Evolutionary conservation across 2,329 filamentous ascomycete genomes (phyloP), one percentile per base, ranked within the genome.

Genomic region (Scedosporium dehoogii): DNA sequence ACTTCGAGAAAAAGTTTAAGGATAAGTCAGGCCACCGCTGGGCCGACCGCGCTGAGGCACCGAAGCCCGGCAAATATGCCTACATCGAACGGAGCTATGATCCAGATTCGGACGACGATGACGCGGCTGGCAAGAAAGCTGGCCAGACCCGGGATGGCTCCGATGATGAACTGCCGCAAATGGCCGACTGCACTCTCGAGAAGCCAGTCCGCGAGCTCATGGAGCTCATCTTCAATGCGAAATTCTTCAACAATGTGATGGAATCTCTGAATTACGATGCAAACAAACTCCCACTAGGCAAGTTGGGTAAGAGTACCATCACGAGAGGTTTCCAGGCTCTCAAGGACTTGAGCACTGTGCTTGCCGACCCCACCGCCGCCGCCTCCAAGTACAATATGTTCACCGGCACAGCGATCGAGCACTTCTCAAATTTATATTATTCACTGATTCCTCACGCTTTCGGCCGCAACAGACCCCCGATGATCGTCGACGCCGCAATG

Each of bases 391-490:
- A 84, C 69, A 68, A 69, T 4, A 76, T 70, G 48, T 64, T 65
- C 2, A 70, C 76, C 29, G 25, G 60, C 5, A 53, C 65, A 1
- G 83, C 84, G 0, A 79, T 81, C 1, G 85, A 89, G 67, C 70
- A 82, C 0, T 76, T 93, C 2, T 92, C 90, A 38, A 92, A 96
- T 68, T 76, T 80, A 10, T 96, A 90, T 74, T 94, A 92, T 72
- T 89, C 88, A 0, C 76, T 89, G 48, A 96, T 96, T 65, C 92
- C 92, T 0, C 91, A 96, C 69, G 83, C 78, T 38, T 93, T 94
- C 72, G 90, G 91, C 7, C 86, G 90, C 38, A 83, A 84, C 55
- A 80, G 86, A 0, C 90, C 91, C 0, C 89, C 89, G 0, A 70
- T 92, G 67, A 89, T 96, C 68, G 71, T 72, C 41, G 76, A 75